Percentiles rank a stretch among this genome's conserved stretches.
Evolutionary conservation across 768 basidiomycete species (phyloP).

Genomic region (Galerina sulciceps): DNA sequence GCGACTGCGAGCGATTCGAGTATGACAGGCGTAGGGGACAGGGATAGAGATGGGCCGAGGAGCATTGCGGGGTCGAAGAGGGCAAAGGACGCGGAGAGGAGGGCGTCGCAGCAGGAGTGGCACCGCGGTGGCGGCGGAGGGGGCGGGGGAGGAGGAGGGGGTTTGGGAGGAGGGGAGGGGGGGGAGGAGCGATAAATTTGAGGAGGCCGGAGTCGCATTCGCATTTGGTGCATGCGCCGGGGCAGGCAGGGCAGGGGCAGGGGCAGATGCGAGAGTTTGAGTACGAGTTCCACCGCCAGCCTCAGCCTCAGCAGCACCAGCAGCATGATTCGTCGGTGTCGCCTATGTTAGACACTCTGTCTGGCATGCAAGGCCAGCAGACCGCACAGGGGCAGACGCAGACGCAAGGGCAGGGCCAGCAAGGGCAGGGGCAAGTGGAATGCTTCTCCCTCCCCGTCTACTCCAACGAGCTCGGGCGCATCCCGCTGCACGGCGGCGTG

Average conservation of each 20-base stretch:
- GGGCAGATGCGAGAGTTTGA: too few species aligned
- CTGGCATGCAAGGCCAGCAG: too few species aligned
- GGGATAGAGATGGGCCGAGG: conserved; percentile 32
- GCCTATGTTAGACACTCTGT: background rate
- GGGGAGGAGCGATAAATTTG: too few species aligned
- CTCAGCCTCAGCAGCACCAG: background rate
- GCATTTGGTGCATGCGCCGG: too few species aligned
- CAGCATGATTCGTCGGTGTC: background rate
- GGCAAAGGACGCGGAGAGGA: conserved; percentile 14
- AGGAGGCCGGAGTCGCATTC: too few species aligned
- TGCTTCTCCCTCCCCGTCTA: conserved; percentile 54
- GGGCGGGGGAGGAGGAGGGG: too few species aligned
- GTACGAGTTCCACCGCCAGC: too few species aligned
- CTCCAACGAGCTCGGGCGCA: conserved; percentile 59
- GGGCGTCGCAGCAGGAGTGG: background rate
- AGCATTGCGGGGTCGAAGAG: conserved; percentile 42
- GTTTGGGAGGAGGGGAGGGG: too few species aligned
- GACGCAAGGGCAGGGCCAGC: too few species aligned
- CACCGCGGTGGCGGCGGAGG: conserved; percentile 5
- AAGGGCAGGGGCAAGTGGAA: conserved; percentile 10
- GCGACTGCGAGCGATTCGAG: conserved; percentile 13
- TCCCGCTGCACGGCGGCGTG: conserved; percentile 47
- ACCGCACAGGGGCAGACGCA: too few species aligned
- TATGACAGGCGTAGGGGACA: background rate
- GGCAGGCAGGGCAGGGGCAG: too few species aligned